These are phyloP conservation scores for Mucor racemosus DNA, from an alignment of 371 early-diverging fungal genomes.

Conservation along the genomic window DNA sequence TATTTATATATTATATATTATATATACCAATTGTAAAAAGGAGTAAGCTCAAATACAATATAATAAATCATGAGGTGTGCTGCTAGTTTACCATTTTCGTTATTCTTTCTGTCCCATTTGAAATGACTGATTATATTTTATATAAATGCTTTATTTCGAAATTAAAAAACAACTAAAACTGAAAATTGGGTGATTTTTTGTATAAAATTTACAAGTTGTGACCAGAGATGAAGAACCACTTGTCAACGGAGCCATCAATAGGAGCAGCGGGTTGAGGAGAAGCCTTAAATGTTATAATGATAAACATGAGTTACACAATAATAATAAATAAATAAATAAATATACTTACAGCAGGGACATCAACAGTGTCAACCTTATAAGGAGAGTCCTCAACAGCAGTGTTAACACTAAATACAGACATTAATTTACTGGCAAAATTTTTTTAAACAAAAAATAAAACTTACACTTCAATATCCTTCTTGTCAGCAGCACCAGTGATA, in stretches of 20 bases:
- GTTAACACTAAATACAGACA: conserved; percentile 59
- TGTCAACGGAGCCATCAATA: conserved; percentile 85
- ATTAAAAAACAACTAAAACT: conserved; percentile 9
- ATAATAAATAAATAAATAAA: not conserved
- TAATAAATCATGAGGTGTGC: not conserved
- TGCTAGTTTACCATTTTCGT: not conserved
- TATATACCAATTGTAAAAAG: conserved; percentile 1
- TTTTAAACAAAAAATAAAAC: conserved; percentile 20
- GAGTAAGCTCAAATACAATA: not conserved
- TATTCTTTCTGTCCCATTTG: no score
- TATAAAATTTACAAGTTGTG: conserved; percentile 66
- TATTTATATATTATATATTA: not conserved
- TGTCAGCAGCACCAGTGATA: conserved; percentile 71
- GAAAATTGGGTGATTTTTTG: not conserved
- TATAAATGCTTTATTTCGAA: conserved; percentile 8
- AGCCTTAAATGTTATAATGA: conserved; percentile 24
- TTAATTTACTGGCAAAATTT: not conserved
- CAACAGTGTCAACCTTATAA: conserved; percentile 65
- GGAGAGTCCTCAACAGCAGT: conserved; percentile 75
- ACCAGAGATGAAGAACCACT: conserved; percentile 96
- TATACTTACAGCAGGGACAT: conserved; percentile 69
- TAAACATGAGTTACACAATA: not conserved
- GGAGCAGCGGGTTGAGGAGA: conserved; percentile 55
- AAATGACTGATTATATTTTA: no score
- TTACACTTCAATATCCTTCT: conserved; percentile 74